Conservation (phyloP, 2,329 filamentous ascomycete genomes). For the Geosmithia morbida region DNA sequence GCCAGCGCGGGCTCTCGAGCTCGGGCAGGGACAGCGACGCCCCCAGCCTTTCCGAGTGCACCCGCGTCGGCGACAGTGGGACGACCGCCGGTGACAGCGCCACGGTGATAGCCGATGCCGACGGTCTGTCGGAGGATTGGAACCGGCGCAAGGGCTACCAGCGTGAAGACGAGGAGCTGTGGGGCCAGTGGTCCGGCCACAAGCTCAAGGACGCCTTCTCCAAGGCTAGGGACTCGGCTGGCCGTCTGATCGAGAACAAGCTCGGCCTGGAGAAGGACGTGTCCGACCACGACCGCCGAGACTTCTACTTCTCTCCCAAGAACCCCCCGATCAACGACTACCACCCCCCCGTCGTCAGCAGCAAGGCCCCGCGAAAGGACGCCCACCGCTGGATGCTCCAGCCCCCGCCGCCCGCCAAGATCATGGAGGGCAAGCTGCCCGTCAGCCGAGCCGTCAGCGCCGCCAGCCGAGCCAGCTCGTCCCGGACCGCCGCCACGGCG, state of each 20-base stretch:
- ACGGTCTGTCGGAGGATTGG: slow-evolving; percentile 38
- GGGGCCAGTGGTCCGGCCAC: slow-evolving; percentile 51
- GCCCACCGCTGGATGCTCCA: slow-evolving; percentile 87
- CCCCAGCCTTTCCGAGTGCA: slow-evolving; percentile 19
- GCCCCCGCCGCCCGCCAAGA: slow-evolving; percentile 73
- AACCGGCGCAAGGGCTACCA: slow-evolving; percentile 64
- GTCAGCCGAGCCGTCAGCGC: slow-evolving; percentile 49
- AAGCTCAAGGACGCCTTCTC: slow-evolving; percentile 42
- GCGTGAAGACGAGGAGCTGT: slow-evolving; percentile 75
- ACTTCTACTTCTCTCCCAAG: slow-evolving; percentile 44
- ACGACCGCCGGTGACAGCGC: slow-evolving; percentile 14
- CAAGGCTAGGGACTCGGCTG: slow-evolving; percentile 41
- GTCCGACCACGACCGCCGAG: slow-evolving; percentile 36
- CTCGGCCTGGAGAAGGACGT: slow-evolving; percentile 36
- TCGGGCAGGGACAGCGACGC: slow-evolving; percentile 39
- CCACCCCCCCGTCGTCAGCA: slow-evolving; percentile 72
- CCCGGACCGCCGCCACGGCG: slow-evolving; percentile 26
- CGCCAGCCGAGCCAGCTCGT: slow-evolving; percentile 31
- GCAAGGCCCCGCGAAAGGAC: slow-evolving; percentile 51
- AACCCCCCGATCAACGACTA: slow-evolving; percentile 75
- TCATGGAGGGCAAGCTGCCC: slow-evolving; percentile 79
- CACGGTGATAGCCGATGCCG: slow-evolving; percentile 30
- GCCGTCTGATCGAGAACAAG: slow-evolving; percentile 36
- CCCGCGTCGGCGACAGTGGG: slow-evolving; percentile 10
- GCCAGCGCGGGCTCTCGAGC: slow-evolving; percentile 45